A percentile compares a stretch with the other conserved stretches of the same genome.
phyloP scores from a whole-genome alignment of 768 basidiomycete genomes.

The Rhodotorula sphaerocarpa region DNA sequence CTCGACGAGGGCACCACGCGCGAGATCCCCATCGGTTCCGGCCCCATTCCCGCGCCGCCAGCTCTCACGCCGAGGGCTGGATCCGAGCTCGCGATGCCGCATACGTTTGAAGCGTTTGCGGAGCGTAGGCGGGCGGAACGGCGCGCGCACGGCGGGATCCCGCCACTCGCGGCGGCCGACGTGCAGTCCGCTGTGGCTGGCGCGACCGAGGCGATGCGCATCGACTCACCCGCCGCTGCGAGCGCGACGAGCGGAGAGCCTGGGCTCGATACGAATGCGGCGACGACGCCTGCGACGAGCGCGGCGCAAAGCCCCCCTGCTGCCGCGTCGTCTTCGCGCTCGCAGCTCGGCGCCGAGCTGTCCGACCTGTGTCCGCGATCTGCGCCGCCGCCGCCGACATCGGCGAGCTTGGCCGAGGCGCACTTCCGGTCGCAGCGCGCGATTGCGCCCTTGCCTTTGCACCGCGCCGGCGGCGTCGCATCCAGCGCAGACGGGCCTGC shows the following conservation, averaged over 20 bases:
- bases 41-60: background rate
- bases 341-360: background rate
- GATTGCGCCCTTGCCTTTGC: slow-evolving; percentile 10
- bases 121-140: slow-evolving; percentile 1
- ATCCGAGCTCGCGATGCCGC: background rate
- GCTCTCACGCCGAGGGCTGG: no score
- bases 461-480: no score
- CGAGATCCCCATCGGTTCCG: background rate
- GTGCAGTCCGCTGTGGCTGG: background rate
- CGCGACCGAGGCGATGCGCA: background rate
- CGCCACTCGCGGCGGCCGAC: no score
- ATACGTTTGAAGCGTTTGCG: slow-evolving; percentile 2
- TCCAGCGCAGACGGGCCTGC: no score
- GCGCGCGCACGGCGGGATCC: background rate
- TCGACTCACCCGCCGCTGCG: background rate
- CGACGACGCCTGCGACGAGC: slow-evolving; percentile 5
- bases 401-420: slow-evolving; percentile 11
- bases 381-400: background rate
- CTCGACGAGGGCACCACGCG: slow-evolving; percentile 2
- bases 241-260: no score
- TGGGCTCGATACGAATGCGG: no score
- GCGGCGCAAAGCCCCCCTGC: background rate
- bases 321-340: no score
- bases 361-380: background rate
- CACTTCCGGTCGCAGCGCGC: slow-evolving; percentile 7